Base-by-base conservation (phyloP, 352 stramenopile species). In the Bremia lactucae region DNA sequence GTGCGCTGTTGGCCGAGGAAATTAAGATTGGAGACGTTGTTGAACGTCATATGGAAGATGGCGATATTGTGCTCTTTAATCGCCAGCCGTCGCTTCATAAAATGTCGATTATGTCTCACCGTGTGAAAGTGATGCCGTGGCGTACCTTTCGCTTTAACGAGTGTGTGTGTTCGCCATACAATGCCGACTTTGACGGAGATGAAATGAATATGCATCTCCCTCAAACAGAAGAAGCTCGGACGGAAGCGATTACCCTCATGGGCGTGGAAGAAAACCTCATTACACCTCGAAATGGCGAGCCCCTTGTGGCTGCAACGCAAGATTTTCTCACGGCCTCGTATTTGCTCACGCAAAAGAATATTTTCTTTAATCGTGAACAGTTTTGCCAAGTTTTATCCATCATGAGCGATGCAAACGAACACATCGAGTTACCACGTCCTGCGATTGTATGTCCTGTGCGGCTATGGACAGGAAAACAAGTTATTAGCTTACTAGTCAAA, bases 201-300 rank as follows among this genome's bases (percentile, higher is more conserved):
- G 96, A 99, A 60, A 99, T 99, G 96, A 99, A 99, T 66, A 97
- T 99, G 83, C 85, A 96, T 59, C 62, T 99, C 15, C 97, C 97
- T 16, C 97, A 99, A 68, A 99, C 96, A 0, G 95, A 99, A 54
- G 96, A 99, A 51, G 97, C 97, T 14, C 78, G 95, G 23, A 87
- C 94, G 4, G 97, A 99, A 60, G 96, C 96, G 0, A 88, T 87
- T 45, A 81, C 90, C 38, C 71, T 99, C 6, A 99, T 99, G 95
- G 87, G 87, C n/a, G 95, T 99, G 28, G 83, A 96, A 48, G 71
- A 98, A 45, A 99, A 99, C 60, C 56, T 99, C 26, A 96, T 98
- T 21, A 99, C 96, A 14, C 96, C 96, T 5, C 83, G 95, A 7
- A 98, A 98, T 52, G 96, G 96, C 21, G 95, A 99, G 63, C 96